A percentile compares a stretch with the other conserved stretches of the same genome.
Evolutionary conservation across 345 rosid species (phyloP).

Genomic region (Cardamine resedifolia): DNA sequence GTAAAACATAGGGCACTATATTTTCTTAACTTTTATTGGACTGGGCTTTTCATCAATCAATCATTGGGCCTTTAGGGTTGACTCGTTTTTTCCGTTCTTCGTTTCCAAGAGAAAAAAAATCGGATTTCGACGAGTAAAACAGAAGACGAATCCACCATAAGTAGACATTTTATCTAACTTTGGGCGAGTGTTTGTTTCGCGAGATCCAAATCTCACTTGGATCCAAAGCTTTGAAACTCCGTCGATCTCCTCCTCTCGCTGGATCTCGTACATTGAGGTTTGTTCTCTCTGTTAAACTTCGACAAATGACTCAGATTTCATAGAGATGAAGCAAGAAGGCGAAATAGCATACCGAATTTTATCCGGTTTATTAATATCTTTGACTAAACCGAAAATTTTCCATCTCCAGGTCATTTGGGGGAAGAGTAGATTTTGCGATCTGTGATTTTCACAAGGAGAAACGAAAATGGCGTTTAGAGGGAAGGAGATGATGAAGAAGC

Average conservation of each 20-base stretch:
- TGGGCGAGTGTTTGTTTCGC: slow-evolving; percentile 14
- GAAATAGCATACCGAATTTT: slow-evolving; percentile 9
- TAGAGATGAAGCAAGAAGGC: slow-evolving; percentile 12
- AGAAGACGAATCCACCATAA: slow-evolving; percentile 23
- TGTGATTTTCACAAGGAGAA: neutral
- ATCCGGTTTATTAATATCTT: neutral
- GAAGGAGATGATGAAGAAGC: slow-evolving; percentile 84
- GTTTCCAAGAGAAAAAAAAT: neutral
- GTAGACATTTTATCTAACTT: neutral
- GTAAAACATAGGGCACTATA: neutral
- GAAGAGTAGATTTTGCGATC: slow-evolving; percentile 19
- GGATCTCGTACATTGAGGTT: slow-evolving; percentile 40
- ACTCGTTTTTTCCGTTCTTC: neutral
- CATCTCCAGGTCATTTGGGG: slow-evolving; percentile 3
- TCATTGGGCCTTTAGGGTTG: slow-evolving; percentile 5
- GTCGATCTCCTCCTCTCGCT: slow-evolving; percentile 31
- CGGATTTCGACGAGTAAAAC: slow-evolving; percentile 9
- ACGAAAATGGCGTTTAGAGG: slow-evolving; percentile 76
- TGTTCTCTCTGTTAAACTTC: slow-evolving; percentile 18
- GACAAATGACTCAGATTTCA: neutral
- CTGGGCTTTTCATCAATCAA: slow-evolving; percentile 19
- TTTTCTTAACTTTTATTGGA: neutral
- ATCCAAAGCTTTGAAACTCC: slow-evolving; percentile 1
- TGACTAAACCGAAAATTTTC: neutral
- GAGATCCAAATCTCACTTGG: too few relatives aligned